Base-by-base conservation (phyloP, 2,329 filamentous ascomycete genomes). In the Daldinia sp. region DNA sequence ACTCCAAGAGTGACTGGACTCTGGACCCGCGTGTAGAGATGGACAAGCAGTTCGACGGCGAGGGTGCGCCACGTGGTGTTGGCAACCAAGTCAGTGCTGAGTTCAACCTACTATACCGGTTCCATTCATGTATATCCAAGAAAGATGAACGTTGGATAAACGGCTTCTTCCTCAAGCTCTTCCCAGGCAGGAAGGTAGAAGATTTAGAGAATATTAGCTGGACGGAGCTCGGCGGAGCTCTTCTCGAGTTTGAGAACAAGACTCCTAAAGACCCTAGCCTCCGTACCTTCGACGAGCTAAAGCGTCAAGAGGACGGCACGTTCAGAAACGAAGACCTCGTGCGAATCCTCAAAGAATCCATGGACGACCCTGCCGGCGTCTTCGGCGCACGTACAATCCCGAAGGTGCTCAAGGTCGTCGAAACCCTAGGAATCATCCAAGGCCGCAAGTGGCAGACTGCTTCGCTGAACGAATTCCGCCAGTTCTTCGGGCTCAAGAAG, bases 71-170 rank as follows among this genome's bases (percentile, higher is more conserved):
- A 0, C 78, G 85, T 45, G 88, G 85, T 1, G 80, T 86, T 2
- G 87, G 88, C 10, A 90, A 90, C 69, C 86, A 90, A 68, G 87
- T 90, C 45, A 87, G 84, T 39, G 87, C 86, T 2, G 87, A 90
- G 73, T 90, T 90, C 76, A 90, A 90, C 62, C 77, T 90, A 25
- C 78, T 90, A 1, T 90, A 90, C 70, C 80, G 87, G 23, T 90
- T 86, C 81, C 87, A 90, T 73, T 85, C 83, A 1, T 83, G 82
- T 39, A 83, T 89, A 51, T 87, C 84, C 3, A 78, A 82, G 64
- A 81, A 82, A 19, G 88, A 90, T 64, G 86, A 89, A 70, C 78
- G 80, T 37, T 90, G 87, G 86, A 85, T 85, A 15, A 81, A 88
- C 45, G 77, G 82, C 11, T 78, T 83, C 66, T 85, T 85, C 70